Base-by-base conservation (phyloP, 345 rosid genomes). In the Lagerstroemia speciosa region DNA sequence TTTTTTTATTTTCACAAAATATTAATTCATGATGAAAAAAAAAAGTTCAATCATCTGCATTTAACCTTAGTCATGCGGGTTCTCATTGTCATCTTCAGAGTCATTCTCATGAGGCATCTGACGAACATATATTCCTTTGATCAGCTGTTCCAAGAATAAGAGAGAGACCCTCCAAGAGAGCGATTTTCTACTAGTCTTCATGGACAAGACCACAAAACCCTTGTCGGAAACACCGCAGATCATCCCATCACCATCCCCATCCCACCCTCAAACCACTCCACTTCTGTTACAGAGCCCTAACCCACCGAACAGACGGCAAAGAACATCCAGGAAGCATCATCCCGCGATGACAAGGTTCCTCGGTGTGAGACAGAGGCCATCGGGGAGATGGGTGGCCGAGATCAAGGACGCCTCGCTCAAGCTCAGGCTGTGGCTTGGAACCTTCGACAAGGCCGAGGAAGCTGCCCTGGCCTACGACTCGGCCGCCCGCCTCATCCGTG, bases 311-410 rank as follows among this genome's bases (percentile, higher is more conserved):
- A 64, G 29, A 72, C 64, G 66, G 55, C 63, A 63, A 69, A 66
- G 67, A 22, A 43, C 52, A 71, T 46, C 48, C 37, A 74, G 3
- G 67, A 48, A 48, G 55, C 24, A 20, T 19, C 55, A n/a, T n/a
- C n/a, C n/a, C n/a, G n/a, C 46, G 1, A 70, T 63, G 46, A 77
- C 68, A 72, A 78, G 75, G 67, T 83, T 69, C 66, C 75, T 83
- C 7, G 89, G 86, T 60, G 89, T 82, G 66, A 83, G 89, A 66
- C 89, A 85, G 64, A 76, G 89, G 66, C 84, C 86, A 0, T 85
- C 89, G 0, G 86, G 89, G 1, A 82, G 84, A 79, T 84, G 88
- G 88, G 88, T 80, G 8, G 86, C 88, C 6, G 88, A 84, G 70
- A 84, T 84, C 71, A 85, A 80, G 74, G 77, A 82, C 64, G 72